Base-by-base conservation (phyloP, 495 filamentous ascomycete genomes). In the Tuber umbilicatum region DNA sequence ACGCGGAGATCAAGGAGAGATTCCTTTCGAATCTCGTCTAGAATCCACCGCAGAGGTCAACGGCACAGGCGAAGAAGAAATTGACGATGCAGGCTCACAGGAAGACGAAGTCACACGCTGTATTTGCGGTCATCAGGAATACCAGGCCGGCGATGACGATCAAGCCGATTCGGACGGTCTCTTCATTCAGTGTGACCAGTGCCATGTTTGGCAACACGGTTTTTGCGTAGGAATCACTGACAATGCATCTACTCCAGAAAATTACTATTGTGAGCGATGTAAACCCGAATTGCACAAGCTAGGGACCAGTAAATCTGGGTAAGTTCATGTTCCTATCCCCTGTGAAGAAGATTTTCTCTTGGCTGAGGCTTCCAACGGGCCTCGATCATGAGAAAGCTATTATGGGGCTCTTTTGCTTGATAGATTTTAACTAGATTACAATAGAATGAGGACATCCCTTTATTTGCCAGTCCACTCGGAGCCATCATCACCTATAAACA, bases 151-250 rank as follows among this genome's bases (percentile, higher is more conserved):
- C 76, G 85, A 89, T 72, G 91, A 94, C 80, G 86, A 90, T 70
- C 84, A 93, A 69, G 88, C 90, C 40, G 94, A 98, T 80, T 86
- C 92, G 70, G 94, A 95, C 50, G 94, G 94, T 23, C 91, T 98
- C 83, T 99, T 97, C 83, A 94, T 99, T 75, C 95, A 98, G 85
- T 99, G 95, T 88, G 95, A 99, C 84, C 86, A 89, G 70, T 99
- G 95, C 85, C 96, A 97, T 83, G 95, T 97, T 73, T 99, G 95
- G 95, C 95, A 99, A 82, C 95, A 99, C 81, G 96, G 95, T 82
- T 94, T 93, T 73, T 99, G 95, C 84, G 96, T 99, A 70, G 95
- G 95, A 50, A 97, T 99, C 78, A 94, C 93, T 87, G 93, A 97
- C 76, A 93, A 94, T 83, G 90, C 91, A 72, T 90, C 90, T 83